Evolutionary conservation across 2,329 filamentous ascomycete species (phyloP), one percentile per base, ranked within the genome.

Genomic region (Xenosphaeropsis pyriputrescens): DNA sequence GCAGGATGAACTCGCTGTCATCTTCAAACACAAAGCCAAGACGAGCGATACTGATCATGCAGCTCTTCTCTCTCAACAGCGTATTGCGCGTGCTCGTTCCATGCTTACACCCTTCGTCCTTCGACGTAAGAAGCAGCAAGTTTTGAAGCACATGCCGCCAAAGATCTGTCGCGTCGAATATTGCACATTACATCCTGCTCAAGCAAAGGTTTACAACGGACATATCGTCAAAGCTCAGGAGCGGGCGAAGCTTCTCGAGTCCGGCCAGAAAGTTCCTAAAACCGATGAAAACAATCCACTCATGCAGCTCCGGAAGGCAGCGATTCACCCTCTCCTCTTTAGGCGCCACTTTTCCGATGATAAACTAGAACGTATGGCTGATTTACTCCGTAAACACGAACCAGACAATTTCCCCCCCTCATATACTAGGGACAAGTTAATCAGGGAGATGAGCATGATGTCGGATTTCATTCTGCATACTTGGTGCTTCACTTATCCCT

Each of bases 101-200:
- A 98, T 98, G 65, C 75, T 98, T 51, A 85, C 88, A 17, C 91
- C 91, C 0, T 98, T 98, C 54, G 91, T 98, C 38, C 65, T 98
- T 2, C 85, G 93, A 44, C 75, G 91, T 6, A 89, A 91, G 61
- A 98, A 98, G 62, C 75, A 84, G 35, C 86, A 96, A 51, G 88
- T 95, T 7, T 68, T 96, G n/a, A 64, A 65, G 34, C 81, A 91
- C 51, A 69, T 98, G 45, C 88, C 91, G 0, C 65, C 68, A 37
- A 96, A 96, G 63, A 75, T 72, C 9, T 75, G 77, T 42, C 74
- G 75, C 3, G 78, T 95, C 1, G 76, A 88, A 43, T 80, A 81
- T 51, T 95, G 89, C 56, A 74, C 82, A 5, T 75, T 96, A 64
- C 82, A 80, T 19, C 62, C 70, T 2, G 64, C 67, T 0, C 91